Conservation (phyloP, 805 yeast genomes). For the Priceomyces medius region DNA sequence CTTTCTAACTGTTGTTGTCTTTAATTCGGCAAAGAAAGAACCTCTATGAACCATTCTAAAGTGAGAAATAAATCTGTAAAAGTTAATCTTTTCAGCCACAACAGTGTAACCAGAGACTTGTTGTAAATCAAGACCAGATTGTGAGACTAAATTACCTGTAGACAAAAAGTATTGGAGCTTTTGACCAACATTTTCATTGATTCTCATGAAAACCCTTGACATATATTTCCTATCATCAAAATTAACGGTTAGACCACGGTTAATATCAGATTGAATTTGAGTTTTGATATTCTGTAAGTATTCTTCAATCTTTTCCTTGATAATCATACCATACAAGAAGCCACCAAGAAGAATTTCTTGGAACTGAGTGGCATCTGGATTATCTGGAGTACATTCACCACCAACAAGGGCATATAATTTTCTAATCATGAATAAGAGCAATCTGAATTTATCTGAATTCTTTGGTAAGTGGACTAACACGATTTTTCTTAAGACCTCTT, state of each 20-base stretch:
- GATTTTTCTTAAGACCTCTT: slow-evolving; percentile 75
- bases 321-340: slow-evolving; percentile 91
- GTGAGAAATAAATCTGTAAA: slow-evolving; percentile 96
- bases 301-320: slow-evolving; percentile 95
- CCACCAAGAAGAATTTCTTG: slow-evolving; percentile 96
- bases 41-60: slow-evolving; percentile 99
- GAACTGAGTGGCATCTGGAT: slow-evolving; percentile 99
- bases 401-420: slow-evolving; percentile 93
- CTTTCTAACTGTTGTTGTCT: slow-evolving; percentile 96
- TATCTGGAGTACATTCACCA: slow-evolving; percentile 94
- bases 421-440: slow-evolving; percentile 92
- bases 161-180: slow-evolving; percentile 92
- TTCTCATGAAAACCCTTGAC: slow-evolving; percentile 70
- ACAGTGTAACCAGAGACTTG: slow-evolving; percentile 98
- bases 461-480: slow-evolving; percentile 84
- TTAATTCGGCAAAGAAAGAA: slow-evolving; percentile 96
- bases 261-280: slow-evolving; percentile 77
- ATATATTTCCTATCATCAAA: slow-evolving; percentile 84
- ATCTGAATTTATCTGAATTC: slow-evolving; percentile 76
- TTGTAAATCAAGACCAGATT: slow-evolving; percentile 95
- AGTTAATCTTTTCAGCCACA: slow-evolving; percentile 97
- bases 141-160: slow-evolving; percentile 95
- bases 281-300: slow-evolving; percentile 69
- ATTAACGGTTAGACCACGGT: slow-evolving; percentile 77
- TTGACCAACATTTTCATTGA: slow-evolving; percentile 91